These are phyloP conservation scores for Bullera alba DNA, from an alignment of 768 basidiomycete genomes.

Conservation along the genomic window DNA sequence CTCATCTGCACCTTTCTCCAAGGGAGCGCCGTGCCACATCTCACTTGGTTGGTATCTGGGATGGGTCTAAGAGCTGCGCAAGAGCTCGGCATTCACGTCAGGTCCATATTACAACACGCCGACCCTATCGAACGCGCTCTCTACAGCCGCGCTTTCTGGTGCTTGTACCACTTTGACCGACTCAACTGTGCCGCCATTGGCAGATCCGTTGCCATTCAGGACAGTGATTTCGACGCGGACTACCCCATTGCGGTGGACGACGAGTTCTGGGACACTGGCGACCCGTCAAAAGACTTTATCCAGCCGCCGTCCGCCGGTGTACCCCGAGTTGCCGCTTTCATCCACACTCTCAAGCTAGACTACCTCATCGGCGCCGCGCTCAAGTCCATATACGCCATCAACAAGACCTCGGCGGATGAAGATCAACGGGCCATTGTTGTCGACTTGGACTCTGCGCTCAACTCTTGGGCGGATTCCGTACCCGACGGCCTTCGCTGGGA, in stretches of 20 bases:
- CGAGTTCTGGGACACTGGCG: conserved; percentile 64
- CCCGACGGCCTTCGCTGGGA: conserved; percentile 60
- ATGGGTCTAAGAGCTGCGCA: conserved; percentile 65
- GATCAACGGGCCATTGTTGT: conserved; percentile 52
- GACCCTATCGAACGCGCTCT: conserved; percentile 59
- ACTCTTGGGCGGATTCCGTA: conserved; percentile 63
- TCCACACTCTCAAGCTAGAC: conserved; percentile 54
- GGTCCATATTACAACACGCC: conserved; percentile 45
- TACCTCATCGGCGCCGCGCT: conserved; percentile 59
- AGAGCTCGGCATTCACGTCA: conserved; percentile 69
- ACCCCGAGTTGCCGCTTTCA: conserved; percentile 54
- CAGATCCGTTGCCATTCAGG: conserved; percentile 64
- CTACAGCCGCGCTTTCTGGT: conserved; percentile 75
- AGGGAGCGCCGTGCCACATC: conserved; percentile 30
- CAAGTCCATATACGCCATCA: conserved; percentile 64
- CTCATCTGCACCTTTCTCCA: conserved; percentile 43
- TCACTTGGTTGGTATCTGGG: conserved; percentile 58
- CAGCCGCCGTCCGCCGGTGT: conserved; percentile 53
- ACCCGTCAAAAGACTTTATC: conserved; percentile 55
- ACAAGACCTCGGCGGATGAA: conserved; percentile 47
- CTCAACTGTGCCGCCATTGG: conserved; percentile 52
- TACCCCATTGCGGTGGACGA: conserved; percentile 70
- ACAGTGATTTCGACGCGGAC: conserved; percentile 66
- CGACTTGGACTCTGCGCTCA: conserved; percentile 63
- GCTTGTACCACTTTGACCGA: conserved; percentile 46